Percentiles rank a stretch among this genome's conserved stretches.
These are phyloP conservation scores for Asparagopsis taxiformis DNA, from an alignment of 31 red algal species.

Conservation along the genomic window DNA sequence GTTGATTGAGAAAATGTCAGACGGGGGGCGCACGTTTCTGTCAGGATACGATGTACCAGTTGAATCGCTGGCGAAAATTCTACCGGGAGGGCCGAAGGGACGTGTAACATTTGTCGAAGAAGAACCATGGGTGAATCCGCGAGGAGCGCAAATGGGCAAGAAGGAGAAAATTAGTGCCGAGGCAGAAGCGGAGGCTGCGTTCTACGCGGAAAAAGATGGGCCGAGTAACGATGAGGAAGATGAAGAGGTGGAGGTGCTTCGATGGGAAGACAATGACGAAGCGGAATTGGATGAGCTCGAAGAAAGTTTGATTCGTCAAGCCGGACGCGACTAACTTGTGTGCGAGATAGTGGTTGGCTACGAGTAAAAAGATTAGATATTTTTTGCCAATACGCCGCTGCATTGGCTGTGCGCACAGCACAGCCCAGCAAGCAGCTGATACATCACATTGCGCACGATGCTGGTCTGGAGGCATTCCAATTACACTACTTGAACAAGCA, in stretches of 20 bases:
- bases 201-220: background rate
- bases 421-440: too few relatives aligned
- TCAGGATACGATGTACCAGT: constrained; percentile 93
- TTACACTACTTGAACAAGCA: too few relatives aligned
- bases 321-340: too few relatives aligned
- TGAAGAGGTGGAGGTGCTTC: constrained; percentile 8
- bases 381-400: too few relatives aligned
- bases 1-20: constrained; percentile 90
- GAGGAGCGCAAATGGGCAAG: constrained; percentile 1
- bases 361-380: background rate
- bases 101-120: constrained; percentile 64
- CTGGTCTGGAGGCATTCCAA: too few relatives aligned
- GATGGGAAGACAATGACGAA: constrained; percentile 22
- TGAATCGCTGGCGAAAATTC: constrained; percentile 80
- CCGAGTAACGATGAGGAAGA: constrained; percentile 21
- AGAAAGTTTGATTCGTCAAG: constrained; percentile 45
- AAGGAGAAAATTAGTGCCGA: constrained; percentile 4
- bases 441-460: too few relatives aligned
- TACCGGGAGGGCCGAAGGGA: constrained; percentile 36
- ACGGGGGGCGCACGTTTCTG: constrained; percentile 78
- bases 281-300: too few relatives aligned
- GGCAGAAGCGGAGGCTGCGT: constrained; percentile 6
- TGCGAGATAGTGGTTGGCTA: constrained; percentile 8
- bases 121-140: constrained; percentile 33
- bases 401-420: too few relatives aligned